A percentile compares a stretch with the other conserved stretches of the same genome.
Evolutionary conservation across 1,139 yeast genomes (phyloP).

Genomic region (Candida sp.): DNA sequence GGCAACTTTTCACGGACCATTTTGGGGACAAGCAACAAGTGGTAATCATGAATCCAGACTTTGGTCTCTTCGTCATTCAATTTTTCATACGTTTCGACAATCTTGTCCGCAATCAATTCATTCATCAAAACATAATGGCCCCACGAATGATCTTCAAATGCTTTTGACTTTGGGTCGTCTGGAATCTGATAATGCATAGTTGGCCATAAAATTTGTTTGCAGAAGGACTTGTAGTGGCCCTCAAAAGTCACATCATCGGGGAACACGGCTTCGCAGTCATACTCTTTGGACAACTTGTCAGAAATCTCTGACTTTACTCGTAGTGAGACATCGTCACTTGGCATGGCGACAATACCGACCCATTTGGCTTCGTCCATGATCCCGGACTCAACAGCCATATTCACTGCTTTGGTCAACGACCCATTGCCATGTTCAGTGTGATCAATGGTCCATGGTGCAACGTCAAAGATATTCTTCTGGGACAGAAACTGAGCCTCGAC

Average conservation of each 20-base stretch:
- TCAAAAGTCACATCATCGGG: constrained; percentile 81
- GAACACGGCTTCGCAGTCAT: constrained; percentile 67
- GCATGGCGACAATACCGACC: constrained; percentile 93
- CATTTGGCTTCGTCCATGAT: constrained; percentile 59
- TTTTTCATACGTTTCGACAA: constrained; percentile 60
- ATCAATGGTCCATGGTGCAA: constrained; percentile 78
- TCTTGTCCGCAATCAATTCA: constrained; percentile 77
- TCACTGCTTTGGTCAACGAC: constrained; percentile 86
- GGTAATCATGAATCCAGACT: constrained; percentile 96
- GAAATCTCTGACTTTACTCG: constrained; percentile 56
- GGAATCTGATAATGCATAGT: constrained; percentile 97
- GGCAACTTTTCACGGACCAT: constrained; percentile 83
- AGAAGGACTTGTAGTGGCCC: constrained; percentile 89
- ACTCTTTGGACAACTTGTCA: constrained; percentile 44
- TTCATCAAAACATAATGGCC: constrained; percentile 78
- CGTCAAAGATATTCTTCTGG: constrained; percentile 62
- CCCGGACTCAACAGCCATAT: constrained; percentile 55
- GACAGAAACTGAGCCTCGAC: constrained; percentile 45
- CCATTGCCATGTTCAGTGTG: constrained; percentile 84
- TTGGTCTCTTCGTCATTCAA: constrained; percentile 53
- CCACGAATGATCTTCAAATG: constrained; percentile 97
- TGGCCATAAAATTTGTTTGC: constrained; percentile 97
- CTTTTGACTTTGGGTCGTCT: constrained; percentile 91
- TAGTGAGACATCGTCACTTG: constrained; percentile 78
- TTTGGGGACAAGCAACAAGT: constrained; percentile 81